These are phyloP conservation scores for Prunus fruticosa DNA, from an alignment of 306 rosid species.

Conservation along the genomic window DNA sequence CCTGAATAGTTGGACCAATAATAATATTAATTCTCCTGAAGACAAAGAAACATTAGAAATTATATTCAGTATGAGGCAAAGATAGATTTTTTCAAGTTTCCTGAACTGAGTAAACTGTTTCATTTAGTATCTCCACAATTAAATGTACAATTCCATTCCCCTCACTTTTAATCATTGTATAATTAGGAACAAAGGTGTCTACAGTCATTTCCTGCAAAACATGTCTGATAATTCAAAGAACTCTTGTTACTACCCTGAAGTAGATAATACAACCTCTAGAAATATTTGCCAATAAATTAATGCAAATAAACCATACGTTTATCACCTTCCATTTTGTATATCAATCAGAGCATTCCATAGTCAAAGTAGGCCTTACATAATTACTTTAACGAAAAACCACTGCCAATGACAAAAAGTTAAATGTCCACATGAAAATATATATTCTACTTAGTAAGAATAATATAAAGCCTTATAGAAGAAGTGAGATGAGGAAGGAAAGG, in stretches of 20 bases:
- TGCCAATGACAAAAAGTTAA: slow-evolving; percentile 83
- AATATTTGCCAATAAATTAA: not conserved
- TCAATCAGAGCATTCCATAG: slow-evolving; percentile 67
- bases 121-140: not conserved
- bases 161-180: slow-evolving; percentile 61
- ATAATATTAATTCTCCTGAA: slow-evolving; percentile 85
- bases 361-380: slow-evolving; percentile 78
- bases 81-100: slow-evolving; percentile 13
- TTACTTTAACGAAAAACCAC: slow-evolving; percentile 87
- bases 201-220: slow-evolving; percentile 97
- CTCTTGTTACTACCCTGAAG: slow-evolving; percentile 20
- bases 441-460: not conserved
- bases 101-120: slow-evolving; percentile 10
- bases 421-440: slow-evolving; percentile 12
- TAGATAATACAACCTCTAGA: slow-evolving; percentile 19
- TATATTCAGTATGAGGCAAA: slow-evolving; percentile 17
- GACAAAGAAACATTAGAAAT: slow-evolving; percentile 20
- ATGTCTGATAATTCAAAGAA: slow-evolving; percentile 59
- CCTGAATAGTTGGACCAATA: slow-evolving; percentile 98
- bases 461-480: not conserved
- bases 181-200: slow-evolving; percentile 95
- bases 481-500: slow-evolving; percentile 4
- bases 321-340: slow-evolving; percentile 88
- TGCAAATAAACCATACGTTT: slow-evolving; percentile 20
- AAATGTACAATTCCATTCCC: slow-evolving; percentile 44